phyloP scores from a whole-genome alignment of 2,329 filamentous ascomycete species.

The Colletotrichum chrysophilum region DNA sequence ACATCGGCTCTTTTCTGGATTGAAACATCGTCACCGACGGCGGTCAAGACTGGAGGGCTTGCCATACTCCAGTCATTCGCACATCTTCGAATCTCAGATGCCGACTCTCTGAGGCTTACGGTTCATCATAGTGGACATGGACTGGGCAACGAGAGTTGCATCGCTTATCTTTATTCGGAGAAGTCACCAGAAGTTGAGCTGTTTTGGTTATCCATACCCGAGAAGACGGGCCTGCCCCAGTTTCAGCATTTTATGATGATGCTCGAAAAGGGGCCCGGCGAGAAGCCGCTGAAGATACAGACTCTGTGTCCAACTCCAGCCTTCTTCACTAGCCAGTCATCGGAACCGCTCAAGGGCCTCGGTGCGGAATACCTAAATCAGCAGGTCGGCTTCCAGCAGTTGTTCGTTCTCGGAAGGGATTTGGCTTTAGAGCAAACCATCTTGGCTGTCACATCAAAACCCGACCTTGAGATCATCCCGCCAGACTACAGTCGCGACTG shows the following conservation, averaged over 20 bases:
- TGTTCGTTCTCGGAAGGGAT: conserved; percentile 15
- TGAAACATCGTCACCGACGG: conserved; percentile 35
- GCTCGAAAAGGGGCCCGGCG: background rate
- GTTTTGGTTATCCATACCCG: conserved; percentile 37
- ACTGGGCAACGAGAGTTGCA: conserved; percentile 14
- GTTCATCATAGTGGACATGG: conserved; percentile 31
- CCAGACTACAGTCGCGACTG: conserved; percentile 13
- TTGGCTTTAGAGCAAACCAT: conserved; percentile 10
- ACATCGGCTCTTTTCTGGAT: conserved; percentile 54
- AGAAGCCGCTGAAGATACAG: background rate
- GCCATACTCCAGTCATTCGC: conserved; percentile 46
- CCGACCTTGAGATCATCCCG: background rate
- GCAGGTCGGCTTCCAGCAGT: conserved; percentile 14
- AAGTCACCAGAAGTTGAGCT: conserved; percentile 34
- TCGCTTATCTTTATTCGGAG: conserved; percentile 40
- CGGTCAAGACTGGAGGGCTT: conserved; percentile 16
- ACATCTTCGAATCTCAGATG: conserved; percentile 45
- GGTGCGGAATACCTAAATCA: background rate
- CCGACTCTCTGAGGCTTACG: conserved; percentile 43
- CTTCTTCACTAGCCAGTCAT: background rate
- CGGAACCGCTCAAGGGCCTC: background rate
- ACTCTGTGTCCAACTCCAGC: conserved; percentile 11
- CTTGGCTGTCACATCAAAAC: conserved; percentile 1
- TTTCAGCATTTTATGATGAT: conserved; percentile 40
- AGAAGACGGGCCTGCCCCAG: conserved; percentile 32